Base-by-base conservation (phyloP, 2,329 filamentous ascomycete species). In the Talaromyces sp. region DNA sequence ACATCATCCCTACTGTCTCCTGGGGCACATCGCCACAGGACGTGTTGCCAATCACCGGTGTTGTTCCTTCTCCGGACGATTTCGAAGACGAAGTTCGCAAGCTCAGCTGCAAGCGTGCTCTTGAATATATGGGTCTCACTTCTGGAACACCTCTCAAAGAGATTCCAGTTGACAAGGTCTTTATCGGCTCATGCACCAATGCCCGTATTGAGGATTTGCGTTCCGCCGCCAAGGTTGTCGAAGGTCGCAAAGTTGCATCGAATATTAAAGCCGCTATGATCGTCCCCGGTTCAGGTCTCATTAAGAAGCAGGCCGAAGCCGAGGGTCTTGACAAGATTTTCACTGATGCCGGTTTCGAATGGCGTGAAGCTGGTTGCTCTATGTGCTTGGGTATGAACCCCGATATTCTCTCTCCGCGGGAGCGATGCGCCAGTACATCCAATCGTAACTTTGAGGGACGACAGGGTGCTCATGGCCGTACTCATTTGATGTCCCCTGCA, bases 351-450 rank as follows among this genome's bases (percentile, higher is more conserved):
- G 95, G 95, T 8, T 98, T 98, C 70, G 94, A 98, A 78, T 98
- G 94, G 94, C 88, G 95, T 76, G 95, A 99, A 82, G 95, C 95
- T 70, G 95, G 95, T 59, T 99, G 95, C 86, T 96, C 92, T 68
- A 99, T 99, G 95, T 98, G 95, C 77, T 85, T 99, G 63, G 95
- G 95, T 76, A 99, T 99, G 94, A 99, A 99, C 83, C 94, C 95
- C 0, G 95, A 99, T 77, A 98, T 99, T 68, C 86, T 98, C 56
- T 88, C 93, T 1, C 93, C 95, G 62, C 87, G 90, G 77, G 95
- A 99, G 81, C 89, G 95, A 73, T 98, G 95, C 76, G 95, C 95
- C 48, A 94, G 90, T 75, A 98, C 95, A 59, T 96, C 92, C 68
- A 98, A 98, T 82, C 91, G 95, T 72, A 98, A 98, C 80, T 98